Evolutionary conservation across 2,329 filamentous ascomycete species (phyloP).

Genomic region (Cladobotryum mycophilum): DNA sequence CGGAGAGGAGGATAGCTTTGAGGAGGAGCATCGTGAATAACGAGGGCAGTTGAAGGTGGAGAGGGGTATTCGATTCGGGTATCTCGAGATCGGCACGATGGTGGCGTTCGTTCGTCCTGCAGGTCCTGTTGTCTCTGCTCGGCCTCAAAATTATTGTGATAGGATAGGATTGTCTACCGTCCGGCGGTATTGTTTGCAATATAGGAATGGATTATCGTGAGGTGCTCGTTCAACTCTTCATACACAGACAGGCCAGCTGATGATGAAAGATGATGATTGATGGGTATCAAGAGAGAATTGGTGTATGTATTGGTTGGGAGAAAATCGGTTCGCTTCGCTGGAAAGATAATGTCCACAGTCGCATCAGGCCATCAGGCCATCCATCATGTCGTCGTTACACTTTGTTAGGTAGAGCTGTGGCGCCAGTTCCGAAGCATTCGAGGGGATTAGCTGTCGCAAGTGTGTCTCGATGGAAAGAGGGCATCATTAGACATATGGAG

Average conservation of each 20-base stretch:
- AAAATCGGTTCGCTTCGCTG: too few species aligned
- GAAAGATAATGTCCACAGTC: too few species aligned
- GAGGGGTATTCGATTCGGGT: not conserved
- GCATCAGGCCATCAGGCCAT: slow-evolving; percentile 7
- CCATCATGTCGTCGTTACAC: not conserved
- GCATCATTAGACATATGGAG: not conserved
- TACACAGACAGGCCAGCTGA: not conserved
- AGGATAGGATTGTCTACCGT: slow-evolving; percentile 4
- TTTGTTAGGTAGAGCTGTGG: not conserved
- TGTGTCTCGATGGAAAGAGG: slow-evolving; percentile 3
- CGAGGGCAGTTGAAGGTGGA: not conserved
- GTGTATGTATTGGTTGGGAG: too few species aligned
- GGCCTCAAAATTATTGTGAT: not conserved
- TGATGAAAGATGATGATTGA: too few species aligned
- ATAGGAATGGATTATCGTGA: not conserved
- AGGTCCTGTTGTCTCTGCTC: not conserved
- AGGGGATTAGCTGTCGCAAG: slow-evolving; percentile 6
- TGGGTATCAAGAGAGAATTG: not conserved
- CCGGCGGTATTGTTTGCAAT: slow-evolving; percentile 8
- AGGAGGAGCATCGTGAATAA: slow-evolving; percentile 7
- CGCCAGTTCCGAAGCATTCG: slow-evolving; percentile 2
- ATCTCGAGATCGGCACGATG: not conserved
- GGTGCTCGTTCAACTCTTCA: slow-evolving; percentile 1
- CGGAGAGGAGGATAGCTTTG: slow-evolving; percentile 6
- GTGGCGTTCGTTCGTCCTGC: not conserved